Conservation (phyloP, 257 asterid genomes). For the Lantana camara region DNA sequence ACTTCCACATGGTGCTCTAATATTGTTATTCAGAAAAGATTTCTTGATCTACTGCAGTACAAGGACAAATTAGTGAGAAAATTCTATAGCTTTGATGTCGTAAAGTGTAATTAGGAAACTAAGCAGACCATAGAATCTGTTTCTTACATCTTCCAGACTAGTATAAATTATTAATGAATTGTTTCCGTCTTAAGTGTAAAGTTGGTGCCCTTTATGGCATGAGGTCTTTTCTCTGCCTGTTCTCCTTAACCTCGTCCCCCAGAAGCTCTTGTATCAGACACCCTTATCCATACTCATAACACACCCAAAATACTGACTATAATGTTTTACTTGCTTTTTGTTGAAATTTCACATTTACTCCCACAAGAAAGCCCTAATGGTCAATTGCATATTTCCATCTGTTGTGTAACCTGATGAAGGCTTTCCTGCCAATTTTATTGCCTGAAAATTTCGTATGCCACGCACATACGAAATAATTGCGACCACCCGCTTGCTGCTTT, state of each 20-base stretch:
- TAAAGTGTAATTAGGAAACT: background rate
- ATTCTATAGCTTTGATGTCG: background rate
- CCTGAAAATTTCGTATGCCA: no score
- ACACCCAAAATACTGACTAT: background rate
- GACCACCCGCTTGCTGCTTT: no score
- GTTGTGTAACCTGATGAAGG: no score
- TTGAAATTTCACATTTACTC: no score
- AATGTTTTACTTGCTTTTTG: background rate
- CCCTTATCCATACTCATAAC: background rate
- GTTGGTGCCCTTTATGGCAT: background rate
- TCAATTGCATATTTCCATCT: no score
- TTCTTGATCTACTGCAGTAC: background rate
- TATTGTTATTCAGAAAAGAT: no score
- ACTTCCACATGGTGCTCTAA: no score
- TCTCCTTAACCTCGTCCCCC: background rate
- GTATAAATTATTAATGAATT: background rate
- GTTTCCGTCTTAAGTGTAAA: background rate
- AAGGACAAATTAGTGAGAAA: background rate
- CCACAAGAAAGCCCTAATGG: no score
- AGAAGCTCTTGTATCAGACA: background rate
- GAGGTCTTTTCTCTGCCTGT: background rate
- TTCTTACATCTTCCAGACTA: background rate
- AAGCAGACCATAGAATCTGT: background rate
- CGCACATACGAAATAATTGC: no score
- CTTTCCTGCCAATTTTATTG: no score